Percentiles rank a stretch among this genome's conserved stretches.
These are phyloP conservation scores for Podospora pseudopauciseta DNA, from an alignment of 495 filamentous ascomycete genomes.

Conservation along the genomic window DNA sequence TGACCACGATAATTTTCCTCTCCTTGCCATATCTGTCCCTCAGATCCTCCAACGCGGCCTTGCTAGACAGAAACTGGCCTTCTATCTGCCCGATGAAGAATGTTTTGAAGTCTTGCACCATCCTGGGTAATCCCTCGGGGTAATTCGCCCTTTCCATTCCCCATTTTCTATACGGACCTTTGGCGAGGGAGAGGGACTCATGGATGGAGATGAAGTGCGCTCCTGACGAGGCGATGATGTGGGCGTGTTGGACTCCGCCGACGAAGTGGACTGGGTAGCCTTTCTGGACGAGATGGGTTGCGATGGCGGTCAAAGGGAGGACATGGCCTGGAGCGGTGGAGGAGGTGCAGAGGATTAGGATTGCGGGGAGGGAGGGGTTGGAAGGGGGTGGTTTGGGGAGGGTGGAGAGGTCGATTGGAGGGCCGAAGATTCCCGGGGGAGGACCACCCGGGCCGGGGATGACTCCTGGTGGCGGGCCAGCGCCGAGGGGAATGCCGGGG, in stretches of 20 bases:
- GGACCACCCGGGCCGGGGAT: not conserved
- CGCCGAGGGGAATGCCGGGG: not conserved
- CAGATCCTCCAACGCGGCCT: conserved; percentile 15
- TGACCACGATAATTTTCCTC: conserved; percentile 24
- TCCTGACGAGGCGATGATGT: conserved; percentile 21
- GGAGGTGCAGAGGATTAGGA: conserved; percentile 23
- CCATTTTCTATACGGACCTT: conserved; percentile 13
- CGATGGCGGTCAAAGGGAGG: conserved; percentile 21
- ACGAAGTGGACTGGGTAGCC: conserved; percentile 26
- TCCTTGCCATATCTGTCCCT: conserved; percentile 9
- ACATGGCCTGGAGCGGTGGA: conserved; percentile 27
- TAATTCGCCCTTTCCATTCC: conserved; percentile 15
- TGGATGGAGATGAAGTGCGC: conserved; percentile 22
- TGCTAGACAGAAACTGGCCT: conserved; percentile 17
- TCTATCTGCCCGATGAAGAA: conserved; percentile 26
- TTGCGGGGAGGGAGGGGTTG: conserved; percentile 7
- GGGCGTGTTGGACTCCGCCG: conserved; percentile 15
- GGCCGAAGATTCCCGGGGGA: conserved; percentile 3
- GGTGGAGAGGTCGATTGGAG: not conserved
- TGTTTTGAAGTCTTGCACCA: conserved; percentile 20
- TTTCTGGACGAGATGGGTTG: conserved; percentile 19
- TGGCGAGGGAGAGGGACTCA: conserved; percentile 13
- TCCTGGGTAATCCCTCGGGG: conserved; percentile 15
- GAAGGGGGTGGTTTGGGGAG: not conserved
- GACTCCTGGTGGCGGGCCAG: not conserved